Base-by-base conservation (phyloP, 2,329 filamentous ascomycete genomes). In the Graphiopsis chlorocephala region DNA sequence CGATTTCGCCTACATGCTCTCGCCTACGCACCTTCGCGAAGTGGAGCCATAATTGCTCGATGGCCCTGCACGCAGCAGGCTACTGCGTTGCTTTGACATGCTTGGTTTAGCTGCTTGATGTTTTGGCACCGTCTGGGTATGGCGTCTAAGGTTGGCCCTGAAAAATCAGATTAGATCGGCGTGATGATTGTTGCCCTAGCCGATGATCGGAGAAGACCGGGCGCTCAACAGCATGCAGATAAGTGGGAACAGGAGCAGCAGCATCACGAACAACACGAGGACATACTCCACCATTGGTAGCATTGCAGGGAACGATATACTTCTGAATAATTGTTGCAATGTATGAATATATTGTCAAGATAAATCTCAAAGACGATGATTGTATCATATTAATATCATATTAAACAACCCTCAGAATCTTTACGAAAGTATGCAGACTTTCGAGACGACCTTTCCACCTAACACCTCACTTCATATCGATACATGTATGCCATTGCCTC, bases 51-150 rank as follows among this genome's bases (percentile, higher is more conserved):
- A 20, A 8, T 53, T 17, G 48, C 25, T 45, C 17, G 47, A 15
- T 28, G 29, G 23, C 14, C 31, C 48, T 55, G 60, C 33, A 29
- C 33, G 48, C 10, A 53, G 47, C 47, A 45, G 48, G 25, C 60
- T 62, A 53, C 48, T 62, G 25, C 48, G 25, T 55, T 62, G 23
- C 31, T 55, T 42, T 29, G 47, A 62, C 60, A 53, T 62, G 48
- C 48, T 55, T 42, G 48, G 48, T 55, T 38, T 62, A 55, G 60
- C 23, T 55, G 31, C 31, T 55, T 20, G 45, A 42, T 55, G 59
- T 26, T 28, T 45, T 20, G 28, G 50, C 11, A 53, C 50, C 26
- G 26, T 53, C 26, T 53, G 50, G 50, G 50, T 53, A 31, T 53
- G 26, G 50, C 25, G 50, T 17, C 20, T 17, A 31, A 8, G 17